These are phyloP conservation scores for Trichoderma aggressivum DNA, from an alignment of 2,329 filamentous ascomycete species.

Conservation along the genomic window DNA sequence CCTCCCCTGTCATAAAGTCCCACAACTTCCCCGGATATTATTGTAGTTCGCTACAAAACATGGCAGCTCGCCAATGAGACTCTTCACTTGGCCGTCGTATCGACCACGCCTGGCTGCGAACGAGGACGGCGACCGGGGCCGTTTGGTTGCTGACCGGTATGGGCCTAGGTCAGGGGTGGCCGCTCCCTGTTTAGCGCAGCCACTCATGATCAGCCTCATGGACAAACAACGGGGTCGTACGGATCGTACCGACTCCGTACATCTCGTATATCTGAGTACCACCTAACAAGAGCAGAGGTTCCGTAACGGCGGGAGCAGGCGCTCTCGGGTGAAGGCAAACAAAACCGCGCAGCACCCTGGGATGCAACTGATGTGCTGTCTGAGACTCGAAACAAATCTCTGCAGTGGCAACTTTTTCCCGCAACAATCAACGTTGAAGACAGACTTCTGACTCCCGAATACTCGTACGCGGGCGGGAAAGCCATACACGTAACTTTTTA, in stretches of 20 bases:
- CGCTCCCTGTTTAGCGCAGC: background rate
- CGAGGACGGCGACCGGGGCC: background rate
- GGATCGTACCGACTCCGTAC: constrained; percentile 14
- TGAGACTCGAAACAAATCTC: background rate
- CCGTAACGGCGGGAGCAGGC: background rate
- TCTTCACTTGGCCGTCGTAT: background rate
- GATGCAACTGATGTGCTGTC: background rate
- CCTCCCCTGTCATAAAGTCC: background rate
- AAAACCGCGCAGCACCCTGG: background rate
- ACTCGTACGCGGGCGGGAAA: background rate
- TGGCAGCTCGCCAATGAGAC: background rate
- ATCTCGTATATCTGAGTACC: constrained; percentile 17
- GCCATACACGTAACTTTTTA: background rate
- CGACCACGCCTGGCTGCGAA: background rate
- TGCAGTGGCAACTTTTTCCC: background rate
- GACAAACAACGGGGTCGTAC: constrained; percentile 5
- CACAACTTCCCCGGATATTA: constrained; percentile 15
- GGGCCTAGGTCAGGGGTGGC: background rate
- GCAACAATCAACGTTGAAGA: background rate
- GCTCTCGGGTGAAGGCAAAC: background rate
- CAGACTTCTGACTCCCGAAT: constrained; percentile 9
- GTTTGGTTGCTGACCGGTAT: background rate
- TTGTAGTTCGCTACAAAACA: background rate
- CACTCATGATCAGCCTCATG: background rate
- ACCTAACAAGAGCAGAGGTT: background rate